Evolutionary conservation across 768 basidiomycete genomes (phyloP), one percentile per base, ranked within the genome.

Genomic region (Suillus occidentalis): DNA sequence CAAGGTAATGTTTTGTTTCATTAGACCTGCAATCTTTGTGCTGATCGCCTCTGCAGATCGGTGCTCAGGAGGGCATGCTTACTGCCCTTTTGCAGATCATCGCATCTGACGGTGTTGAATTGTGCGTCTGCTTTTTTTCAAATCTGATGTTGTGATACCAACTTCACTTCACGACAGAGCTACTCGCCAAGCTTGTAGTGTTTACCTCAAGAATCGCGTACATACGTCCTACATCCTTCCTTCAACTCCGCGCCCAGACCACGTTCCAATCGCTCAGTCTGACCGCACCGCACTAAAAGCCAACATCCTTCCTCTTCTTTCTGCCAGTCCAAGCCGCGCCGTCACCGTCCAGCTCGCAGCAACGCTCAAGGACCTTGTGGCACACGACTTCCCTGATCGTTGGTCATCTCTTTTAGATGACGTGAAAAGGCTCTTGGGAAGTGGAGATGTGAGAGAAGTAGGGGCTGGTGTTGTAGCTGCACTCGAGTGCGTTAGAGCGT

Each of bases 161-260:
- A 42, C 10, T 64, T 28, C 2, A 42, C 10, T 64, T 28, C 2
- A 63, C 34, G 12, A 31, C 74, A 94, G 91, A 64, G 83, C 91
- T 31, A 92, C 90, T 63, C 91, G 93, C 47, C 92, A 95, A 71
- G 90, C 94, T 0, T 89, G 90, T 69, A 84, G 90, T 16, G 91
- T 97, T 25, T 97, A 90, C 85, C 82, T 96, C 71, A 97, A 97
- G 79, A 97, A 97, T 76, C 90, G 95, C 71, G 87, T 96, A 65
- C 84, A 85, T 63, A 81, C 82, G 6, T 83, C 83, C 22, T 96
- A 94, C 73, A 74, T 82, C 66, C 70, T 86, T 70, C 58, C 61
- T 52, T 61, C 67, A 40, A 64, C 63, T 37, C 74, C 83, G 60
- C 85, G 87, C 37, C 81, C 88, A 0, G 90, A 94, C 72, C 85